Conservation (phyloP, 2,329 filamentous ascomycete genomes). For the Clarireedia paspali region DNA sequence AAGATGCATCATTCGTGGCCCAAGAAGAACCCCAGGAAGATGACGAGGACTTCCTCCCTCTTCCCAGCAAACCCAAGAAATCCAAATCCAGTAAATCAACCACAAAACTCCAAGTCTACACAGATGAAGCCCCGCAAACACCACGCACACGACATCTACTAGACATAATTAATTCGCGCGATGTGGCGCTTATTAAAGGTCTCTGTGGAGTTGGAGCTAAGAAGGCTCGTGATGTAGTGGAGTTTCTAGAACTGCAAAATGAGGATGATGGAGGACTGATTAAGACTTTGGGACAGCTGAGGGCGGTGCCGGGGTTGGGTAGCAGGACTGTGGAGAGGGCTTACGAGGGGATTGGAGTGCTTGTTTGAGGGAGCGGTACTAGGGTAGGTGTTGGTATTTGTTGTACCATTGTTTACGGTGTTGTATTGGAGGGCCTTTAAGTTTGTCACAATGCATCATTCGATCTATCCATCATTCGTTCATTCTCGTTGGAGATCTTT, state of each 20-base stretch:
- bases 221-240: constrained; percentile 55
- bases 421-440: no score
- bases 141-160: constrained; percentile 53
- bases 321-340: constrained; percentile 49
- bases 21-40: constrained; percentile 34
- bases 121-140: constrained; percentile 30
- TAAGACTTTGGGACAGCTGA: constrained; percentile 43
- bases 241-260: constrained; percentile 42
- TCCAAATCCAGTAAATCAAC: constrained; percentile 24
- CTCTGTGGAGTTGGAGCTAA: constrained; percentile 67
- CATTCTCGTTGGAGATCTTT: no score
- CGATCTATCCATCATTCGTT: no score
- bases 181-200: constrained; percentile 55
- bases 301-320: constrained; percentile 49
- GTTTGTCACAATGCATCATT: no score
- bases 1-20: constrained; percentile 24
- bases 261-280: constrained; percentile 37
- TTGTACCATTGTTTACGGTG: no score
- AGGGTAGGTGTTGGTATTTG: no score
- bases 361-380: constrained; percentile 13
- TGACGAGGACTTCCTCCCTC: constrained; percentile 26
- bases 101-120: constrained; percentile 27
- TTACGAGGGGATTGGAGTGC: constrained; percentile 28
- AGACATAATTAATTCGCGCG: constrained; percentile 65
- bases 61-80: constrained; percentile 23